Conservation (phyloP, 2,329 filamentous ascomycete genomes). For the Coniochaeta hoffmannii region DNA sequence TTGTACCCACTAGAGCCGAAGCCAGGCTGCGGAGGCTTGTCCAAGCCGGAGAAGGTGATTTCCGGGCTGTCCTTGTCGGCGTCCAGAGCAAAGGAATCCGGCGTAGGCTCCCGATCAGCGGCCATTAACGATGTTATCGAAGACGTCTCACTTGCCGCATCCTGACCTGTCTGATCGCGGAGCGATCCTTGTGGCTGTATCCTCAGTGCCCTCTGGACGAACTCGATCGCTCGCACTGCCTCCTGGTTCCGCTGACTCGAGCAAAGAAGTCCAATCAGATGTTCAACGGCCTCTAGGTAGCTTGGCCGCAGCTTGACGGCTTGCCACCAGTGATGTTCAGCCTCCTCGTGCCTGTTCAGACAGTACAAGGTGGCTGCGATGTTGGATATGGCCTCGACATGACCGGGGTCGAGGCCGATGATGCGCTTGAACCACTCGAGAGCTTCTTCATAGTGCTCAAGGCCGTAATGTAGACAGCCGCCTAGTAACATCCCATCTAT, state of each 20-base stretch:
- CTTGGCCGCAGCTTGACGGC: constrained; percentile 78
- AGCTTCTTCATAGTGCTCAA: constrained; percentile 76
- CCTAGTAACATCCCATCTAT: constrained; percentile 86
- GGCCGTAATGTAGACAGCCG: constrained; percentile 84
- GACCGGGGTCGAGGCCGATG: constrained; percentile 52
- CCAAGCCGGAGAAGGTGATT: constrained; percentile 9
- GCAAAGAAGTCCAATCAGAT: constrained; percentile 83
- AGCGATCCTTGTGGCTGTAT: constrained; percentile 19
- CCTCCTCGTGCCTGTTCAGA: constrained; percentile 73
- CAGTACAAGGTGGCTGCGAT: constrained; percentile 84
- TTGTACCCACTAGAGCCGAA: constrained; percentile 79
- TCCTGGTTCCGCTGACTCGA: constrained; percentile 72
- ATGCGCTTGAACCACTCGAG: constrained; percentile 67
- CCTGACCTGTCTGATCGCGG: constrained; percentile 16
- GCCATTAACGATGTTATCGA: not conserved
- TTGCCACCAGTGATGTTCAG: constrained; percentile 75
- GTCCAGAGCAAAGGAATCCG: constrained; percentile 16
- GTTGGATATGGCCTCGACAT: constrained; percentile 92
- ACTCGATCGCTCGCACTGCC: constrained; percentile 80
- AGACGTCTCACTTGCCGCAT: constrained; percentile 10
- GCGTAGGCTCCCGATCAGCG: constrained; percentile 9
- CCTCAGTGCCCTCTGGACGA: constrained; percentile 68
- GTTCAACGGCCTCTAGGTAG: constrained; percentile 92
- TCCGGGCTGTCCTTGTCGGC: constrained; percentile 16
- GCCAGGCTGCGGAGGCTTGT: constrained; percentile 25